Base-by-base conservation (phyloP, 1,284 basidiomycete species). In the Rhodotorula sp. region DNA sequence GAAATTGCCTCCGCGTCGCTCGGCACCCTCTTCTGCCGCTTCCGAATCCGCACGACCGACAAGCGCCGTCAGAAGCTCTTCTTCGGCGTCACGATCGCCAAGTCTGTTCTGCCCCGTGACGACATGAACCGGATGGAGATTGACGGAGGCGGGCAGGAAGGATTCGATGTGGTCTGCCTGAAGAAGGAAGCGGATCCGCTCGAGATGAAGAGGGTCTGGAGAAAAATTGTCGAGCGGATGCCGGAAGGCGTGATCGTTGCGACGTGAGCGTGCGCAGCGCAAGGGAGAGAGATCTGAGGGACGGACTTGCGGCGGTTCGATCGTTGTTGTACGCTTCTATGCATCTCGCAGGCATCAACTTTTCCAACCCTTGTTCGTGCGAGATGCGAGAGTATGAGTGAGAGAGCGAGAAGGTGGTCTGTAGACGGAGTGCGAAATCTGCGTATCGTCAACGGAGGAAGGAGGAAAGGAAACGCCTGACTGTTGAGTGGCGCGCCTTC, bases 141-240 rank as follows among this genome's bases (percentile, higher is more conserved):
- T 26, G 68, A 70, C 28, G 26, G 55, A 30, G 53, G 20, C 1
- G 53, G 15, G 16, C 50, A 47, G 46, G 53, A 46, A n/a, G 73
- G 73, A 9, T 51, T 64, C 24, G 73, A 72, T 28, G 68, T 75
- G 4, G 69, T 65, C 4, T 56, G 63, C 51, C 54, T 59, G 61
- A 75, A 70, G 57, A 68, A 68, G 44, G 34, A 50, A 22, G 73
- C 62, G 9, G 71, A 75, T 30, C 73, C 73, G 66, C 52, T 72
- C 47, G 71, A 75, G 60, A 37, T 75, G 61, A 72, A 68, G 64
- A 58, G 67, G 56, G 30, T 75, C 20, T 75, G 73, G 73, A 64
- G 53, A 40, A 50, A 52, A 24, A 59, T 74, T 13, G 16, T 64
- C 48, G 31, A 40, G 24, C 24, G 56, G 26, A n/a, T 70, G 60